Evolutionary conservation across 768 basidiomycete genomes (phyloP).

Genomic region (Favolaschia claudopus): DNA sequence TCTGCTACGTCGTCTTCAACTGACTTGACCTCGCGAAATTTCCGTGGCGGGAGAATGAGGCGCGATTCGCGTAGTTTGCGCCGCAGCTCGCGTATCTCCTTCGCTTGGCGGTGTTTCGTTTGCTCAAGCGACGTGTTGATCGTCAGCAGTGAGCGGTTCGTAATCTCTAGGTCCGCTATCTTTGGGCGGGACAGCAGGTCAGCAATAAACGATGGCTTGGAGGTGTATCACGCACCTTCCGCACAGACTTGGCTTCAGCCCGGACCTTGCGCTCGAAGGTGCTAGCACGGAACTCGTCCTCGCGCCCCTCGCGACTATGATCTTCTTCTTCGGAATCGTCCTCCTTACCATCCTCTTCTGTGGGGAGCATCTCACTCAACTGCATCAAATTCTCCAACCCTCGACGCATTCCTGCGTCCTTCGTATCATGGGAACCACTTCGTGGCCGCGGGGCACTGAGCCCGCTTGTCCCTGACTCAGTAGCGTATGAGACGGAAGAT

Average conservation of each 20-base stretch:
- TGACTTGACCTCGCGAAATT: slow-evolving; percentile 63
- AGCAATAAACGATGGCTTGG: too few relatives aligned
- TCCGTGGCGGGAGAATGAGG: slow-evolving; percentile 74
- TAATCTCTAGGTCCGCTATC: slow-evolving; percentile 94
- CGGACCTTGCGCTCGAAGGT: slow-evolving; percentile 53
- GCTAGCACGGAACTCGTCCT: slow-evolving; percentile 38
- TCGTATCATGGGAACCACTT: slow-evolving; percentile 13
- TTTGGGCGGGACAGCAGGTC: slow-evolving; percentile 39
- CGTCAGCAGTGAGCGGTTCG: slow-evolving; percentile 83
- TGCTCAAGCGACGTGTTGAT: slow-evolving; percentile 87
- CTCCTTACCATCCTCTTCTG: slow-evolving; percentile 33
- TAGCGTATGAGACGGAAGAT: slow-evolving; percentile 53
- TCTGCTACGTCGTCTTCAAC: slow-evolving; percentile 50
- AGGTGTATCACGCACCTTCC: slow-evolving; percentile 83
- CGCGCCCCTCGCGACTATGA: slow-evolving; percentile 34
- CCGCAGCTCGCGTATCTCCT: slow-evolving; percentile 85
- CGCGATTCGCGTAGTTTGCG: slow-evolving; percentile 85
- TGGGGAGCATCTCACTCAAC: slow-evolving; percentile 39
- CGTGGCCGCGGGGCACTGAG: slow-evolving; percentile 34
- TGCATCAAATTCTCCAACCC: slow-evolving; percentile 54
- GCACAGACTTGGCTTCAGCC: slow-evolving; percentile 83
- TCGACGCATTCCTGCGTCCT: slow-evolving; percentile 37
- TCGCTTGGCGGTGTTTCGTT: slow-evolving; percentile 79
- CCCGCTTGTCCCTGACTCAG: slow-evolving; percentile 46
- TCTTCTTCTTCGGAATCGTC: slow-evolving; percentile 36